Base-by-base conservation (phyloP, 2,329 filamentous ascomycete genomes). In the Microascus cirrosus region DNA sequence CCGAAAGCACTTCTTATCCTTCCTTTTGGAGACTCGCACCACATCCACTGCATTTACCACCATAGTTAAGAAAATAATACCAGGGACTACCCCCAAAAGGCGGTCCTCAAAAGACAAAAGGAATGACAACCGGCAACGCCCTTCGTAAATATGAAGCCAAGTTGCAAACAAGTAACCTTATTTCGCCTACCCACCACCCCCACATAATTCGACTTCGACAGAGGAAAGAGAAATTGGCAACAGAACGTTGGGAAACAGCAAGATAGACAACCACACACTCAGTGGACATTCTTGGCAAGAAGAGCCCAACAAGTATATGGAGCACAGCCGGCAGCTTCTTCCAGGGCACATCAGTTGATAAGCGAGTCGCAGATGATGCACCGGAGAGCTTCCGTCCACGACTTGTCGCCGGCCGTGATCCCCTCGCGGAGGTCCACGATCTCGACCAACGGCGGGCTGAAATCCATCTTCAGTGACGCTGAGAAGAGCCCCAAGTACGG, bases 401-500 rank as follows among this genome's bases (percentile, higher is more conserved):
- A 70, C 66, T 77, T 80, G 35, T 76, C 74, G 2, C 79, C 79
- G 11, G 74, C 77, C 2, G 66, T 65, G 7, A 82, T 68, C 11
- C 71, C 70, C 34, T 73, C 65, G 53, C 81, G 73, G 53, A 82
- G 67, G 62, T 83, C 81, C 28, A 67, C 73, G 55, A 83, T 75
- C 61, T 81, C 76, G 55, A 82, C 73, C 24, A 73, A 66, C 0
- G 79, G 76, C 20, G 77, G 76, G 3, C 73, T 75, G 3, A 70
- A 68, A 45, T 76, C 74, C 64, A 78, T 75, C 60, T 72, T 71
- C 25, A 83, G 69, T 2, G 67, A 70, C 3, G 77, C 81, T 54
- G 79, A 71, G 58, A 83, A 83, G 5, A 79, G 66, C 0, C 76
- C 77, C 48, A 75, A 68, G 64, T 81, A 83, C 2, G 77, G 77